Evolutionary conservation across 2,329 filamentous ascomycete genomes (phyloP).

Genomic region (Penicillium sp.): DNA sequence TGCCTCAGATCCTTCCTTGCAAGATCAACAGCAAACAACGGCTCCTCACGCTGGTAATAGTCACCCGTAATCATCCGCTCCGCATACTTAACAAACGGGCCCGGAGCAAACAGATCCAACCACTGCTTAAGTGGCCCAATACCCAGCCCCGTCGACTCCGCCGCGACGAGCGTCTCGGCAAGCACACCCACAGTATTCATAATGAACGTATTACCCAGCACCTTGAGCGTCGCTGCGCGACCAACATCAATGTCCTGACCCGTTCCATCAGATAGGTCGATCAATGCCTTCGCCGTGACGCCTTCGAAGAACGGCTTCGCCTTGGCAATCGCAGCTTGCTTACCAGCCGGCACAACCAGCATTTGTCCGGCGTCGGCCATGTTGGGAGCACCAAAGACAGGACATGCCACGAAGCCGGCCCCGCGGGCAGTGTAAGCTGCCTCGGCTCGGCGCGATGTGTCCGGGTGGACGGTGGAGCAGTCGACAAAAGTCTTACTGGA

Average conservation of each 20-base stretch:
- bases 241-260: constrained; percentile 65
- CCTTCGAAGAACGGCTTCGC: constrained; percentile 66
- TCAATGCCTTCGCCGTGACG: constrained; percentile 53
- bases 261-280: constrained; percentile 16
- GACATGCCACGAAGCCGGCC: constrained; percentile 68
- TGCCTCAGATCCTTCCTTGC: constrained; percentile 78
- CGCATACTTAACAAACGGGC: constrained; percentile 69
- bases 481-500: constrained; percentile 76
- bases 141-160: constrained; percentile 75
- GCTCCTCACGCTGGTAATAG: constrained; percentile 68
- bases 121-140: constrained; percentile 64
- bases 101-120: constrained; percentile 68
- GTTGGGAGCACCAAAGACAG: constrained; percentile 45
- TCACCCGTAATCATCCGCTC: constrained; percentile 68
- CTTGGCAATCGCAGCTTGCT: constrained; percentile 54
- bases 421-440: constrained; percentile 54
- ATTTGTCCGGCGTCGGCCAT: constrained; percentile 60
- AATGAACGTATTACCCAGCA: constrained; percentile 83
- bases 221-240: constrained; percentile 66
- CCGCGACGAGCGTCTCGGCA: constrained; percentile 70
- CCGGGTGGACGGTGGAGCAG: constrained; percentile 81
- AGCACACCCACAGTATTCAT: constrained; percentile 76
- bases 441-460: constrained; percentile 65
- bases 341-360: constrained; percentile 67
- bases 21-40: constrained; percentile 76